These are phyloP conservation scores for Debaryomycetaceae sp. DNA, from an alignment of 1,139 yeast genomes.

Conservation along the genomic window DNA sequence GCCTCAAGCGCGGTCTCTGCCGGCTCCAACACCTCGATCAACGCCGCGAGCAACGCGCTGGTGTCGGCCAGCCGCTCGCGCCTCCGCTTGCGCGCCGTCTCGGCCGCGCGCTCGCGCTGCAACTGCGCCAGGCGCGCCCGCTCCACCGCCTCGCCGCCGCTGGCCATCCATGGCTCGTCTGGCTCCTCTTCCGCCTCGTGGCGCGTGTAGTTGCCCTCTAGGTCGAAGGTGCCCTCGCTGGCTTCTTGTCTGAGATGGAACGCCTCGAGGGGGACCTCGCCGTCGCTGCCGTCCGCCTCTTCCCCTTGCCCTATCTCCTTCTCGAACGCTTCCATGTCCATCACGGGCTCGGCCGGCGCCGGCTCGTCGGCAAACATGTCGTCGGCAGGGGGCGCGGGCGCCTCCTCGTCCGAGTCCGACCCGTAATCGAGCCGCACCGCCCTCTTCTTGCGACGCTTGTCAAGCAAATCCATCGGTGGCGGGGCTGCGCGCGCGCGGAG, in stretches of 20 bases:
- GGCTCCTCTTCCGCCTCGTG: slow-evolving; percentile 29
- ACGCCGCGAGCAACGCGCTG: slow-evolving; percentile 22
- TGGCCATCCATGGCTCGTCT: slow-evolving; percentile 35
- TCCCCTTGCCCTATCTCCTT: slow-evolving; percentile 7
- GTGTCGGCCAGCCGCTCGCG: too few species aligned
- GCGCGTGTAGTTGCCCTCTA: slow-evolving; percentile 56
- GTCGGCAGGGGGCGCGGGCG: too few species aligned
- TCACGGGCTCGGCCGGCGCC: slow-evolving; percentile 14
- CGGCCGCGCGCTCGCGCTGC: too few species aligned
- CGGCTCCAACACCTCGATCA: slow-evolving; percentile 47
- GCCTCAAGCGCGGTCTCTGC: slow-evolving; percentile 68
- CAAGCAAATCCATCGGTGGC: slow-evolving; percentile 17
- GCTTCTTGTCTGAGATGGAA: slow-evolving; percentile 57
- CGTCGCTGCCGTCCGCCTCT: slow-evolving; percentile 6
- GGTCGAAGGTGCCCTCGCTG: slow-evolving; percentile 59
- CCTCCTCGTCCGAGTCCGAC: slow-evolving; percentile 29
- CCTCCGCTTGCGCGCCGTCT: too few species aligned
- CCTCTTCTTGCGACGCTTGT: slow-evolving; percentile 19
- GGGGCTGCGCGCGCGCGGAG: slow-evolving; percentile 3
- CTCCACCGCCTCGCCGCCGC: slow-evolving; percentile 45
- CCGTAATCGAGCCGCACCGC: slow-evolving; percentile 25
- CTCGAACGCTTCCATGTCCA: slow-evolving; percentile 9
- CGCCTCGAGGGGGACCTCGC: slow-evolving; percentile 40
- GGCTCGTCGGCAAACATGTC: slow-evolving; percentile 39
- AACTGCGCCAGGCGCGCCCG: too few species aligned